phyloP scores from a whole-genome alignment of 371 early-diverging fungal species.

The Mortierella sp. region DNA sequence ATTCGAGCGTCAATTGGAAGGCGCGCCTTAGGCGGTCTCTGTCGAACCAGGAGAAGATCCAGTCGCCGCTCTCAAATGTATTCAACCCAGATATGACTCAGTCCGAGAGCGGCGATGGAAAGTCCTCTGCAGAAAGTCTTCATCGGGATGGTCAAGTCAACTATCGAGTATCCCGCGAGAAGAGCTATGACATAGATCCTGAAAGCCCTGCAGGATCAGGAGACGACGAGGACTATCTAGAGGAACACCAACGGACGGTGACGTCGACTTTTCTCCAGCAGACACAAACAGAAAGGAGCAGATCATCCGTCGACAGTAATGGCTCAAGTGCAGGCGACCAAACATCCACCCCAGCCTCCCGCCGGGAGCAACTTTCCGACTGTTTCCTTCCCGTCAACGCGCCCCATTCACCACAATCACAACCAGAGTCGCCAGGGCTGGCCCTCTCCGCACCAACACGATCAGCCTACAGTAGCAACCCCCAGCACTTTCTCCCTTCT shows the following conservation, averaged over 20 bases:
- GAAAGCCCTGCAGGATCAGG: conserved; percentile 38
- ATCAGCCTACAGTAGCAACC: conserved; percentile 25
- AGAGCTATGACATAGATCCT: conserved; percentile 26
- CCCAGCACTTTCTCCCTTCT: conserved; percentile 26
- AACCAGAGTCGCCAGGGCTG: conserved; percentile 18
- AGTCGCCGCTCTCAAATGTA: conserved; percentile 56
- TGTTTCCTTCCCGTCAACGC: conserved; percentile 27
- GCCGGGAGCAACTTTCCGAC: conserved; percentile 14
- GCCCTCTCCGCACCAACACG: conserved; percentile 41
- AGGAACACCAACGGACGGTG: conserved; percentile 38
- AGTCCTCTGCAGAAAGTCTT: conserved; percentile 33
- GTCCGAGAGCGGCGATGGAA: conserved; percentile 36
- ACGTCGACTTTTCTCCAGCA: conserved; percentile 24
- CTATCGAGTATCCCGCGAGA: conserved; percentile 22
- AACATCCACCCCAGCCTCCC: conserved; percentile 1
- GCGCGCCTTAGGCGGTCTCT: conserved; percentile 48
- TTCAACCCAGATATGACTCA: conserved; percentile 49
- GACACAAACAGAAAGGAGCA: conserved; percentile 1
- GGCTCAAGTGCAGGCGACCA: conserved; percentile 4
- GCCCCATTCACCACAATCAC: conserved; percentile 29
- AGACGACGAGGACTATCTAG: conserved; percentile 38
- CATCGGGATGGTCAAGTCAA: not conserved
- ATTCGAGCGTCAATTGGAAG: conserved; percentile 46
- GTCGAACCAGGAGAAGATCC: conserved; percentile 56
- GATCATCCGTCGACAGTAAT: conserved; percentile 34